Conservation (phyloP, 1,139 yeast species). For the Diutina rugosa region DNA sequence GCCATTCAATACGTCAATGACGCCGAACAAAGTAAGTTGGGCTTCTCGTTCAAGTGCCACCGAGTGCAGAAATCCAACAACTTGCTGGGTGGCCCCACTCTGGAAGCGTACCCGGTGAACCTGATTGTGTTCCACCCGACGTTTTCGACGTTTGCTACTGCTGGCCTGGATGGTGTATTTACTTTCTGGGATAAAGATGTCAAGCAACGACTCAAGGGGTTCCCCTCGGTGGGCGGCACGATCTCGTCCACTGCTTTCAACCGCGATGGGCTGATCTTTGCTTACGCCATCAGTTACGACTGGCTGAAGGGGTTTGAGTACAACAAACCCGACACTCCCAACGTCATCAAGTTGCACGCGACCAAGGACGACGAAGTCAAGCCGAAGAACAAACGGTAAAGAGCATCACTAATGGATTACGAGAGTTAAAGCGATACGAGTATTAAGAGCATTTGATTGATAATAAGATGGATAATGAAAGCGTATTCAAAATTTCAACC, state of each 20-base stretch:
- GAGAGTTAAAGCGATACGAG: background rate
- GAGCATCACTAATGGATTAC: background rate
- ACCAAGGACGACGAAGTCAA: slow-evolving; percentile 79
- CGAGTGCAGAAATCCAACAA: slow-evolving; percentile 39
- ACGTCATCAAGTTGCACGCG: slow-evolving; percentile 69
- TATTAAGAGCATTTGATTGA: too few relatives aligned
- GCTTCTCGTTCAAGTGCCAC: slow-evolving; percentile 92
- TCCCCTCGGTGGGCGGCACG: slow-evolving; percentile 59
- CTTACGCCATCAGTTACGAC: slow-evolving; percentile 88
- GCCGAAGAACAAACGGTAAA: slow-evolving; percentile 36
- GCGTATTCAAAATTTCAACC: too few relatives aligned
- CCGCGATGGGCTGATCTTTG: slow-evolving; percentile 72
- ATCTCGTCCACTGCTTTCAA: slow-evolving; percentile 75
- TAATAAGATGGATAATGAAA: too few relatives aligned
- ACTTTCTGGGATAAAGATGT: slow-evolving; percentile 97
- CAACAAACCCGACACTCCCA: slow-evolving; percentile 67
- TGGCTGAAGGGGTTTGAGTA: slow-evolving; percentile 86
- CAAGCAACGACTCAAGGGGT: slow-evolving; percentile 74
- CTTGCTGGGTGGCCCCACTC: slow-evolving; percentile 18
- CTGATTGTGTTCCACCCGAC: slow-evolving; percentile 79
- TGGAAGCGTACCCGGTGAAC: slow-evolving; percentile 64
- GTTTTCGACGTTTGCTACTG: slow-evolving; percentile 85
- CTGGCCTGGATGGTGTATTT: slow-evolving; percentile 91
- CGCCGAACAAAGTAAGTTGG: slow-evolving; percentile 52
- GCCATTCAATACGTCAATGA: slow-evolving; percentile 93